These are phyloP conservation scores for Dictyostelium intermedium DNA, from an alignment of 78 protist genomes.

Conservation along the genomic window DNA sequence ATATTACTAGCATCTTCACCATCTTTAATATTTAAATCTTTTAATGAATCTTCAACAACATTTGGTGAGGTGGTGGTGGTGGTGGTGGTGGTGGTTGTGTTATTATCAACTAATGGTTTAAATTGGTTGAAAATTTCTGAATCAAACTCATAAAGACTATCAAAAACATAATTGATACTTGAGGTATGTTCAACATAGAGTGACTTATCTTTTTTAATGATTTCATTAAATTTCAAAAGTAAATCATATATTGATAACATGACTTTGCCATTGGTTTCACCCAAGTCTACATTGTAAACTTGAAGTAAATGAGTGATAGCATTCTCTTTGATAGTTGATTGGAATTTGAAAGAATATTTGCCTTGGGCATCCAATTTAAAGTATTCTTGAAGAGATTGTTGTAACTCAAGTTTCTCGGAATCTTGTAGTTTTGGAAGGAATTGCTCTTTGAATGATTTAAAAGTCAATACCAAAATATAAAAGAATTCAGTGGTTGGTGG, in stretches of 20 bases:
- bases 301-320: not conserved
- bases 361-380: not conserved
- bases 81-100: not conserved
- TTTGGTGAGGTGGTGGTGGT: not conserved
- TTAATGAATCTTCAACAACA: not conserved
- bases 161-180: not conserved
- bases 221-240: not conserved
- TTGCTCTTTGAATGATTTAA: not conserved
- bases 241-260: not conserved
- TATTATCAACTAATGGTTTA: not conserved
- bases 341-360: not conserved
- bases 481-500: slow-evolving; percentile 1
- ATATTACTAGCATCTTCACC: too few species aligned
- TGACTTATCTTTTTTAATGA: not conserved
- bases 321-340: not conserved
- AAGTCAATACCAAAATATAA: not conserved
- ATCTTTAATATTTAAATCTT: not conserved
- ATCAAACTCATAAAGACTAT: not conserved
- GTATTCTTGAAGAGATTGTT: not conserved
- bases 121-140: not conserved
- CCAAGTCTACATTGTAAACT: not conserved
- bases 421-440: not conserved
- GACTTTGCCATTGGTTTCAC: not conserved
- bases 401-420: not conserved
- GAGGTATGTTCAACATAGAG: not conserved